These are phyloP conservation scores for Wickerhamomyces strasburgensis DNA, from an alignment of 805 yeast species.

Conservation along the genomic window DNA sequence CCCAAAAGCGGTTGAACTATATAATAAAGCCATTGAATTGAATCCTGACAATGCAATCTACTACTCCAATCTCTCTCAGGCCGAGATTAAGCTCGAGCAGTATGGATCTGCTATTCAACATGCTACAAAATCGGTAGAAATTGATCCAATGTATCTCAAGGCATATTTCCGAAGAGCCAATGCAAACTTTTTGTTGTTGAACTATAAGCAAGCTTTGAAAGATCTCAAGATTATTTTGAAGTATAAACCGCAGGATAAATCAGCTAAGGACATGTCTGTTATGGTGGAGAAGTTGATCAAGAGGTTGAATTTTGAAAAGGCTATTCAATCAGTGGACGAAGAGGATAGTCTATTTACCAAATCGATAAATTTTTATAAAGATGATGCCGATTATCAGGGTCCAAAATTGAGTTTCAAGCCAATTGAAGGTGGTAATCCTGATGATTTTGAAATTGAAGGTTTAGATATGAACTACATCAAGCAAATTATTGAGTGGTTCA, in stretches of 20 bases:
- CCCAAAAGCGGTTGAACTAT: constrained; percentile 60
- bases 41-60: constrained; percentile 55
- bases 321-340: constrained; percentile 76
- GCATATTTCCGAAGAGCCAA: constrained; percentile 87
- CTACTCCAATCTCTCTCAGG: constrained; percentile 86
- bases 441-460: constrained; percentile 22
- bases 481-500: constrained; percentile 65
- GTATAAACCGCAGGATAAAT: constrained; percentile 61
- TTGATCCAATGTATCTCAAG: constrained; percentile 66
- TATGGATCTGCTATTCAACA: constrained; percentile 84
- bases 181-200: constrained; percentile 68
- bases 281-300: constrained; percentile 65
- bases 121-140: constrained; percentile 62
- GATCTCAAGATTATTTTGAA: constrained; percentile 63
- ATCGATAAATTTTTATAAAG: constrained; percentile 21
- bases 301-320: constrained; percentile 75
- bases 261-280: constrained; percentile 56
- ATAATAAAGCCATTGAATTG: constrained; percentile 69
- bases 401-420: constrained; percentile 41
- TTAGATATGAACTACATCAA: constrained; percentile 52
- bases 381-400: constrained; percentile 58
- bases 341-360: constrained; percentile 33
- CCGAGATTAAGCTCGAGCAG: constrained; percentile 77
- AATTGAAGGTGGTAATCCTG: constrained; percentile 26
- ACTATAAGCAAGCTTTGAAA: constrained; percentile 66